Evolutionary conservation across 495 filamentous ascomycete genomes (phyloP), one percentile per base, ranked within the genome.

Genomic region (Lasiosphaeria ovina): DNA sequence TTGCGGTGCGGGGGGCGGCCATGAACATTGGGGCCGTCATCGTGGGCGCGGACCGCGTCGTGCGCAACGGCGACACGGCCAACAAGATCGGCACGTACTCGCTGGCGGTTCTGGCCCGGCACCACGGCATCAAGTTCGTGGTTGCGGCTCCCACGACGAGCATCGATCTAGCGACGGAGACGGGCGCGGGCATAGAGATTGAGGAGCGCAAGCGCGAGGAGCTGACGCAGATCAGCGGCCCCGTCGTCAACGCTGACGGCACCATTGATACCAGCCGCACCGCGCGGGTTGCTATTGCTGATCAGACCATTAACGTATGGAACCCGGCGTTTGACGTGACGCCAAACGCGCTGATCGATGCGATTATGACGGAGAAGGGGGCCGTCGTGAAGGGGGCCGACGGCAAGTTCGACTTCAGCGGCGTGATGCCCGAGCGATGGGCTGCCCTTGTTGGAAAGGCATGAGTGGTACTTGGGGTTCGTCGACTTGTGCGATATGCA

Each of bases 11-110:
- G 54, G 79, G 82, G 60, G 69, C 82, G 50, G 73, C 74, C 49
- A 74, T 74, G 49, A 81, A 85, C 58, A 88, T 98, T 60, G 83
- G 86, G 35, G 93, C 91, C 17, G 89, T 98, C 57, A 85, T 98
- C 57, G 95, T 98, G 1, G 94, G 94, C 17, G 94, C 94, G 17
- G 94, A 98, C 72, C 85, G 94, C 53, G 95, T 98, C 9, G 94
- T 92, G 44, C 89, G 90, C 35, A 98, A 98, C 69, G 94, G 94
- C 38, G 94, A 98, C 75, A 98, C 94, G 3, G 94, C 94, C 49
- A 98, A 98, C 74, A 98, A 98, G 77, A 95, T 98, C 59, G 94
- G 94, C 35, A 98, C 94, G n/a, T 98, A 98, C 71, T 75, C 82
- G 44, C 82, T 98, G 35, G 92, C 94, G 10, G 89, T 97, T 3